phyloP scores from a whole-genome alignment of 164 flowering plant genomes.

The Sextonia rubra region DNA sequence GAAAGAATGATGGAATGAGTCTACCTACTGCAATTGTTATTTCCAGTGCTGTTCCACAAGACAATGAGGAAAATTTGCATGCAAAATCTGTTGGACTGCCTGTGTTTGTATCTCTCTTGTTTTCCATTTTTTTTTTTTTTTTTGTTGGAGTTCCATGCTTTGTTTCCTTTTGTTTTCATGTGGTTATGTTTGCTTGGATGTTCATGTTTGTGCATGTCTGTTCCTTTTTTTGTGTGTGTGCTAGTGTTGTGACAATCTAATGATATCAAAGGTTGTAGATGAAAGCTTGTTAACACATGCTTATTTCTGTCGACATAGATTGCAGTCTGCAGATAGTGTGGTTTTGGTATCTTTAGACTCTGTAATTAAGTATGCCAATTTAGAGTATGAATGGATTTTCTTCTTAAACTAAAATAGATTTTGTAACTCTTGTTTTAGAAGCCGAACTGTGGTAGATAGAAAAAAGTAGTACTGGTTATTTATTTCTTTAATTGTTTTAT shows the following conservation, averaged over 20 bases:
- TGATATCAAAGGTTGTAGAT: not conserved
- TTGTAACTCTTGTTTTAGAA: not conserved
- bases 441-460: not conserved
- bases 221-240: not conserved
- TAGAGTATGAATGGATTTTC: not conserved
- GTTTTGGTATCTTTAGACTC: not conserved
- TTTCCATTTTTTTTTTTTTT: not conserved
- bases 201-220: not conserved
- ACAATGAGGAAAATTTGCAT: slow-evolving; percentile 39
- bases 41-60: slow-evolving; percentile 42
- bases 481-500: not conserved
- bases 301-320: not conserved
- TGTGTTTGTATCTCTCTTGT: slow-evolving; percentile 22
- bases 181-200: not conserved
- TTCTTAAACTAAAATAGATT: no score
- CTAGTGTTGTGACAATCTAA: not conserved
- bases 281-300: not conserved
- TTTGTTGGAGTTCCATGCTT: not conserved
- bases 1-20: slow-evolving; percentile 16
- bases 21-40: slow-evolving; percentile 34
- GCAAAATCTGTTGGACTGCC: slow-evolving; percentile 38
- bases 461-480: not conserved
- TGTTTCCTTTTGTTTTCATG: not conserved
- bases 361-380: no score
- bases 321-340: not conserved